Evolutionary conservation across 176 grass and related monocot genomes (phyloP).

Genomic region (Coix lacrymajobi): DNA sequence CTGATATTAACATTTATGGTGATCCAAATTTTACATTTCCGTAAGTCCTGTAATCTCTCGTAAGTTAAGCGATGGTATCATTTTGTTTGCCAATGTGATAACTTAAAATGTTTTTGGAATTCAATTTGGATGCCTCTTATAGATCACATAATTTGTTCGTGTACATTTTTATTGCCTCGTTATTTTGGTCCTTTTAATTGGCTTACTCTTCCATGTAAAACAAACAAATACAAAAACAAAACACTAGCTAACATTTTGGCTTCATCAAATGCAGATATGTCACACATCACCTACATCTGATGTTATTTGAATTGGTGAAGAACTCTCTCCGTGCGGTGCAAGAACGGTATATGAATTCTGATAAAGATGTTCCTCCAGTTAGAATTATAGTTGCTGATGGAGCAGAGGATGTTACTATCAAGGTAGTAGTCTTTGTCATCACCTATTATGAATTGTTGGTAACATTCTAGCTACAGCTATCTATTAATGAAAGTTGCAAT

Average conservation of each 20-base stretch:
- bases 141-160: not conserved
- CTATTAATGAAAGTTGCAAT: not conserved
- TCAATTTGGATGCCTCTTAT: not conserved
- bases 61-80: not conserved
- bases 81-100: not conserved
- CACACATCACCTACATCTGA: conserved; percentile 73
- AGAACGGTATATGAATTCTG: conserved; percentile 79
- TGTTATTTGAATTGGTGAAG: conserved; percentile 97
- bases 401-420: conserved; percentile 93
- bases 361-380: conserved; percentile 69
- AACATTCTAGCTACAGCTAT: not conserved
- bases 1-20: conserved; percentile 86
- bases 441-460: not conserved
- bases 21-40: conserved; percentile 84
- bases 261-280: conserved; percentile 62
- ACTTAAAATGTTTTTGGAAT: not conserved
- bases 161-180: conserved; percentile 7
- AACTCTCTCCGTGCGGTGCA: conserved; percentile 96
- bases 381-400: conserved; percentile 97
- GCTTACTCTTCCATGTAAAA: not conserved
- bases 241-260: not conserved
- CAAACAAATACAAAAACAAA: not conserved
- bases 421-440: conserved; percentile 40
- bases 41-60: conserved; percentile 40
- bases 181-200: not conserved